These are phyloP conservation scores for Heliocybe sulcata DNA, from an alignment of 1,284 basidiomycete species.

Conservation along the genomic window DNA sequence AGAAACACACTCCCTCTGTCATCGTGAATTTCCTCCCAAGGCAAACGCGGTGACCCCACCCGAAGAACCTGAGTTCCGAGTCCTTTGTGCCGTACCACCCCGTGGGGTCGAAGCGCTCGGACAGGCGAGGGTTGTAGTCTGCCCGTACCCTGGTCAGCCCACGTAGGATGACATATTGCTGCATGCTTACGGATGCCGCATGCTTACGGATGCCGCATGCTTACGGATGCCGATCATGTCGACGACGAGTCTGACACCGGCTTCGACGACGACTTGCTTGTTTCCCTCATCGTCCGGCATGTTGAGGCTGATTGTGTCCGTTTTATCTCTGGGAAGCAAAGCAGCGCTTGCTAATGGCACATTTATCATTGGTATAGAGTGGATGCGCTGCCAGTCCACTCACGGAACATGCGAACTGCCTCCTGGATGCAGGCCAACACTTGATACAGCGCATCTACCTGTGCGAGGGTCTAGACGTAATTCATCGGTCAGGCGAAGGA, in stretches of 20 bases:
- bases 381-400: neutral
- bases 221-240: slow-evolving; percentile 47
- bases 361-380: neutral
- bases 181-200: slow-evolving; percentile 37
- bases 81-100: slow-evolving; percentile 27
- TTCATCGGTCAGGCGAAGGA: neutral
- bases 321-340: neutral
- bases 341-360: neutral
- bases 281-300: slow-evolving; percentile 1
- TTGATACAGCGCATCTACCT: neutral
- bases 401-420: slow-evolving; percentile 1
- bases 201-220: slow-evolving; percentile 14
- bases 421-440: neutral
- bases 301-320: neutral
- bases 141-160: neutral
- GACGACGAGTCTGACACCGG: slow-evolving; percentile 26
- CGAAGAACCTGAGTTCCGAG: slow-evolving; percentile 26
- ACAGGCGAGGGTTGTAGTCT: slow-evolving; percentile 30
- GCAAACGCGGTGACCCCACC: slow-evolving; percentile 35
- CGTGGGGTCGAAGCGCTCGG: slow-evolving; percentile 27
- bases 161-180: too few relatives aligned
- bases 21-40: slow-evolving; percentile 48
- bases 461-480: neutral
- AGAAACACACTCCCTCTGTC: slow-evolving; percentile 42
- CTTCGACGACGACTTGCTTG: slow-evolving; percentile 8